A percentile compares a stretch with the other conserved stretches of the same genome.
Evolutionary conservation across 148 eudicot genomes (phyloP).

Genomic region (Vaccinium macrocarpon): DNA sequence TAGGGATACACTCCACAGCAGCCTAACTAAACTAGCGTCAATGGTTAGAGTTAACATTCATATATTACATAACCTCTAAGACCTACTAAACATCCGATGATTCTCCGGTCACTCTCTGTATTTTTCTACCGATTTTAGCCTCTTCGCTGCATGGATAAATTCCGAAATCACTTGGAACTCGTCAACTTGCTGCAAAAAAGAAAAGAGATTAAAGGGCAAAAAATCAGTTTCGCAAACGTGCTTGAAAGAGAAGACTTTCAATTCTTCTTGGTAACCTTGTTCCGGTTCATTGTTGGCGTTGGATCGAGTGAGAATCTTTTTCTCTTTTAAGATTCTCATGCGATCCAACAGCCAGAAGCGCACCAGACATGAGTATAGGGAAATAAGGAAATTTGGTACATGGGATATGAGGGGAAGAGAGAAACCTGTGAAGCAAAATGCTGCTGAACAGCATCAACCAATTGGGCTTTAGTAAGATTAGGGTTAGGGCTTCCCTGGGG

Average conservation of each 20-base stretch:
- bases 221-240: background rate
- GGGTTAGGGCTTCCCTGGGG: constrained; percentile 56
- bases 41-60: constrained; percentile 19
- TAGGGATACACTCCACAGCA: constrained; percentile 16
- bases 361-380: background rate
- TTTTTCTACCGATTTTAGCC: constrained; percentile 35
- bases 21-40: constrained; percentile 19
- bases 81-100: background rate
- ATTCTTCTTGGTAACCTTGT: background rate
- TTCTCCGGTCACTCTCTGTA: constrained; percentile 18
- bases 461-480: constrained; percentile 64
- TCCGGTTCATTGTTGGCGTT: background rate
- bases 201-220: background rate
- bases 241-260: background rate
- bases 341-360: background rate
- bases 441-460: constrained; percentile 61
- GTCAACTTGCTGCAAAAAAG: constrained; percentile 53
- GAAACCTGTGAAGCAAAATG: constrained; percentile 84
- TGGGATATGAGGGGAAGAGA: constrained; percentile 11
- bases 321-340: background rate
- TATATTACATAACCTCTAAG: constrained; percentile 8
- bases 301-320: background rate
- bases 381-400: background rate
- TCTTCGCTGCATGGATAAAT: constrained; percentile 74
- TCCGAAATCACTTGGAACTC: constrained; percentile 83